Conservation (phyloP, 2,329 filamentous ascomycete genomes). For the Curvularia hawaiiensis region DNA sequence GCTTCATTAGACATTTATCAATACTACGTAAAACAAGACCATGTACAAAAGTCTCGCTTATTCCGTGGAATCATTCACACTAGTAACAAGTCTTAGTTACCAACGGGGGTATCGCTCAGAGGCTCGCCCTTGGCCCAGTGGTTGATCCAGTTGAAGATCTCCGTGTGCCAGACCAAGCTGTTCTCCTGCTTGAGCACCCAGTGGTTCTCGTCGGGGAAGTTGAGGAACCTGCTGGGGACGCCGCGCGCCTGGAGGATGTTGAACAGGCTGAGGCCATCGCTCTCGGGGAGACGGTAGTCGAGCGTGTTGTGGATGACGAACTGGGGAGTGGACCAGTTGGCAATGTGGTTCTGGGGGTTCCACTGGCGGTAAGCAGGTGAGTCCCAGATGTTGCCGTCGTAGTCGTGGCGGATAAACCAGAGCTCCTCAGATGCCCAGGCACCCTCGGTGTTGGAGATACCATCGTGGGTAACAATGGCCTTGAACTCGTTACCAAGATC, state of each 20-base stretch:
- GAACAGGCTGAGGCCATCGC: conserved; percentile 83
- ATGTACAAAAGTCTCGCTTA: not conserved
- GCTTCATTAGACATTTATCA: conserved; percentile 14
- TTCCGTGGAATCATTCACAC: not conserved
- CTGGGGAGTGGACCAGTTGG: conserved; percentile 83
- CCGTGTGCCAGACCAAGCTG: conserved; percentile 83
- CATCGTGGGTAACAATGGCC: conserved; percentile 86
- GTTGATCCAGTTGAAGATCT: conserved; percentile 50
- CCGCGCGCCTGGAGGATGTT: conserved; percentile 80
- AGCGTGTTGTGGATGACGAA: conserved; percentile 89
- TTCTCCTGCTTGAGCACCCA: conserved; percentile 92
- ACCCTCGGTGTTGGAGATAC: conserved; percentile 68
- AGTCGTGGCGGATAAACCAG: conserved; percentile 57
- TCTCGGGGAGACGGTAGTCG: conserved; percentile 85
- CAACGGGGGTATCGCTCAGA: conserved; percentile 38
- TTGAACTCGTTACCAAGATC: conserved; percentile 83
- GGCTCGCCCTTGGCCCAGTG: conserved; percentile 41
- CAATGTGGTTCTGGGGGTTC: conserved; percentile 62
- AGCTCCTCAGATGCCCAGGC: conserved; percentile 56
- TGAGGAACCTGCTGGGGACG: conserved; percentile 77
- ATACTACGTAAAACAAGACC: not conserved
- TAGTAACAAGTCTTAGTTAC: conserved; percentile 28
- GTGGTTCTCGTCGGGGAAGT: conserved; percentile 79
- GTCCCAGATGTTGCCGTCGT: conserved; percentile 44
- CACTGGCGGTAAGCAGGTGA: conserved; percentile 57